Conservation (phyloP, 352 stramenopile species). For the Phytophthora pluvialis region DNA sequence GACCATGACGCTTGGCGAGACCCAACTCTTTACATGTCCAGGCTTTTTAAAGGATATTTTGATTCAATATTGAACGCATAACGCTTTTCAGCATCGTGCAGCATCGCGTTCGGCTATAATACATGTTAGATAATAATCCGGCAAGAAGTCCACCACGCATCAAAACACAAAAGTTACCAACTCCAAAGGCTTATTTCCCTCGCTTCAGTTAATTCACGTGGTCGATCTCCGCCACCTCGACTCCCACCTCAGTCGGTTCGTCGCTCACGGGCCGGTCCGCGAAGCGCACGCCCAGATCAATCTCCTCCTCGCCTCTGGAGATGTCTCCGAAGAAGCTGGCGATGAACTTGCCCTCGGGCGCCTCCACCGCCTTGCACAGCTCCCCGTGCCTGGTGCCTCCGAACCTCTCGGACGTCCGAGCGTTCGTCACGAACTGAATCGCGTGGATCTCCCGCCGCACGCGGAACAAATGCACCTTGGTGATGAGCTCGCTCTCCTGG, state of each 20-base stretch:
- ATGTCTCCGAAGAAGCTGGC: slow-evolving; percentile 39
- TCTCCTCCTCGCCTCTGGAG: slow-evolving; percentile 22
- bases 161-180: not conserved
- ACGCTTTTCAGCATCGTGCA: too few species aligned
- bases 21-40: not conserved
- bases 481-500: slow-evolving; percentile 22
- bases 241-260: slow-evolving; percentile 9
- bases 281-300: slow-evolving; percentile 35
- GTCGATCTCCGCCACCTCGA: slow-evolving; percentile 35
- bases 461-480: slow-evolving; percentile 36
- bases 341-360: slow-evolving; percentile 33
- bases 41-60: too few species aligned
- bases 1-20: slow-evolving; percentile 11
- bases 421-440: slow-evolving; percentile 38
- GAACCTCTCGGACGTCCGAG: slow-evolving; percentile 30
- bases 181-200: not conserved
- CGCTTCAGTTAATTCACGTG: slow-evolving; percentile 30
- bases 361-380: slow-evolving; percentile 41
- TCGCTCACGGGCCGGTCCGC: slow-evolving; percentile 5
- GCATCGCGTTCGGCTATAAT: too few species aligned
- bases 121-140: too few species aligned
- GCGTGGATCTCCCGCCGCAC: slow-evolving; percentile 38
- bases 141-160: not conserved
- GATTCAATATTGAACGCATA: too few species aligned
- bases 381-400: slow-evolving; percentile 29